A percentile compares a stretch with the other conserved stretches of the same genome.
These are phyloP conservation scores for Trichoderma gracile DNA, from an alignment of 2,329 filamentous ascomycete species.

Conservation along the genomic window DNA sequence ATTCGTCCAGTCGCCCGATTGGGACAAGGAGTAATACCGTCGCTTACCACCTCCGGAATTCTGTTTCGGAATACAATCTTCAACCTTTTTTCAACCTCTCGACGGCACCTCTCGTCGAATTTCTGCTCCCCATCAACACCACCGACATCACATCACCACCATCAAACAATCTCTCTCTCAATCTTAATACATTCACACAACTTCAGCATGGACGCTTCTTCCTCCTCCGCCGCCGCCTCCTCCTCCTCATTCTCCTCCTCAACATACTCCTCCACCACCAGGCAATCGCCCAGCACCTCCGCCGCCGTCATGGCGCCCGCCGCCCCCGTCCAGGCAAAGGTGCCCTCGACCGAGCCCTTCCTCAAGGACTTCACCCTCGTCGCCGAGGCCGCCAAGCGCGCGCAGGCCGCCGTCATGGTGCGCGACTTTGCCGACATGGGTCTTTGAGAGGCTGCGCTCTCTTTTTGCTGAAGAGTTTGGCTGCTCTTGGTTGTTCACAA, in stretches of 20 bases:
- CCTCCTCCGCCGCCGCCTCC: neutral
- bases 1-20: constrained; percentile 1
- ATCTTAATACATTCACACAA: too few relatives aligned
- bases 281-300: constrained; percentile 11
- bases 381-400: constrained; percentile 89
- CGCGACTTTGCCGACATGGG: constrained; percentile 78
- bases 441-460: constrained; percentile 42
- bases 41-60: constrained; percentile 11
- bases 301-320: constrained; percentile 27
- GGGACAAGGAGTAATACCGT: neutral
- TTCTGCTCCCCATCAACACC: neutral
- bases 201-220: constrained; percentile 13
- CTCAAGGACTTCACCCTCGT: constrained; percentile 81
- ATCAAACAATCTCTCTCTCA: neutral
- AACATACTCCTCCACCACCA: constrained; percentile 10
- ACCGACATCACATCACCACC: neutral
- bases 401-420: constrained; percentile 86
- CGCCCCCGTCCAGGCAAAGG: constrained; percentile 34
- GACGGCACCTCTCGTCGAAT: neutral
- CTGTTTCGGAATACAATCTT: neutral
- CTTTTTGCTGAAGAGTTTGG: too few relatives aligned
- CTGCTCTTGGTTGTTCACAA: too few relatives aligned
- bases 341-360: constrained; percentile 57
- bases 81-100: neutral
- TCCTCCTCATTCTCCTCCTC: constrained; percentile 1